Percentiles rank a stretch among this genome's conserved stretches.
Evolutionary conservation across 208 protist genomes (phyloP).

Genomic region (Phytomonas francai): DNA sequence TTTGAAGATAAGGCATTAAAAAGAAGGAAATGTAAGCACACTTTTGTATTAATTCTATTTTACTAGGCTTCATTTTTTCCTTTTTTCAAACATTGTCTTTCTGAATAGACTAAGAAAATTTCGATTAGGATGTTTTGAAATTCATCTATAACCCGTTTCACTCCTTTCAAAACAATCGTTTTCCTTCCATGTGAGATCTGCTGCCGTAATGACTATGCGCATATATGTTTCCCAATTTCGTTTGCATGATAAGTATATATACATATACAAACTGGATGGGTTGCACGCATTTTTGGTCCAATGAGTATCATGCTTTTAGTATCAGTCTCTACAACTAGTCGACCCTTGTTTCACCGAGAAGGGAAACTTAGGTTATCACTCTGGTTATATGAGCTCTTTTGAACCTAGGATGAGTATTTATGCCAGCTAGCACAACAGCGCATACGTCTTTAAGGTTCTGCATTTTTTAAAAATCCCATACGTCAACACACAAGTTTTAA

Average conservation of each 20-base stretch:
- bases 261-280: conserved; percentile 6
- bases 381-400: background rate
- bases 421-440: background rate
- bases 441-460: background rate
- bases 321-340: background rate
- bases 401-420: background rate
- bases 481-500: background rate
- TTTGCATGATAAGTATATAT: conserved; percentile 7
- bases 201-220: background rate
- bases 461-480: background rate
- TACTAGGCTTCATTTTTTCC: background rate
- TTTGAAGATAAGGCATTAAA: background rate
- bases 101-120: background rate
- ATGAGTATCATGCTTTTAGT: background rate
- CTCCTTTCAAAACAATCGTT: background rate
- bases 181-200: background rate
- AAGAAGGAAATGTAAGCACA: conserved; percentile 1
- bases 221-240: background rate
- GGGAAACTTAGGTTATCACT: background rate
- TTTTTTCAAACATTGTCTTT: background rate
- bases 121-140: background rate
- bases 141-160: background rate
- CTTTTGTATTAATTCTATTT: conserved; percentile 4
- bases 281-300: background rate
- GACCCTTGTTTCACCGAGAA: background rate